Evolutionary conservation across 345 rosid genomes (phyloP).

Genomic region (Cardamine chenopodiifolia): DNA sequence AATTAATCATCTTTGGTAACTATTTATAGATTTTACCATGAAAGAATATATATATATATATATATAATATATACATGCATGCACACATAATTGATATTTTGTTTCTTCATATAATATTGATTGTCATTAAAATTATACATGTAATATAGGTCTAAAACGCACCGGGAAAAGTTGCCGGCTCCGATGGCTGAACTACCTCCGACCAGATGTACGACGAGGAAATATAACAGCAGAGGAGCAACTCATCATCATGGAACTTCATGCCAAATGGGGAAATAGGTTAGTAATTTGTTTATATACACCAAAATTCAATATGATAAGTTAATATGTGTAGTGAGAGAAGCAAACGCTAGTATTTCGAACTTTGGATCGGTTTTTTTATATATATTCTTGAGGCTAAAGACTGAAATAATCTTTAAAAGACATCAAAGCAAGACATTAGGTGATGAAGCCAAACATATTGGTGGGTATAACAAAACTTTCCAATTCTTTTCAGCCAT

Average conservation of each 20-base stretch:
- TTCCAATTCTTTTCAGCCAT: background rate
- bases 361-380: slow-evolving; percentile 8
- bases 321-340: slow-evolving; percentile 23
- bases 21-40: no score
- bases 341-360: slow-evolving; percentile 8
- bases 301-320: background rate
- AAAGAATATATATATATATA: no score
- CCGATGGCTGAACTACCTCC: slow-evolving; percentile 85
- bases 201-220: slow-evolving; percentile 82
- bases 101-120: background rate
- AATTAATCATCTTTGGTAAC: background rate
- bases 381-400: slow-evolving; percentile 8
- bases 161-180: slow-evolving; percentile 94
- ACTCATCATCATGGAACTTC: slow-evolving; percentile 78
- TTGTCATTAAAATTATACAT: background rate
- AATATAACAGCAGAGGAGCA: slow-evolving; percentile 82
- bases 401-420: slow-evolving; percentile 2
- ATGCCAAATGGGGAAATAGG: slow-evolving; percentile 86
- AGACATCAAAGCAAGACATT: slow-evolving; percentile 18
- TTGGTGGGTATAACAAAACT: slow-evolving; percentile 15
- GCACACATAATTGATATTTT: background rate
- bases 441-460: slow-evolving; percentile 23
- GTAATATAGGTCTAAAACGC: slow-evolving; percentile 66
- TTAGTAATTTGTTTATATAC: slow-evolving; percentile 19
- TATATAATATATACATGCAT: no score